These are phyloP conservation scores for Claviceps sp. DNA, from an alignment of 2,329 filamentous ascomycete genomes.

Conservation along the genomic window DNA sequence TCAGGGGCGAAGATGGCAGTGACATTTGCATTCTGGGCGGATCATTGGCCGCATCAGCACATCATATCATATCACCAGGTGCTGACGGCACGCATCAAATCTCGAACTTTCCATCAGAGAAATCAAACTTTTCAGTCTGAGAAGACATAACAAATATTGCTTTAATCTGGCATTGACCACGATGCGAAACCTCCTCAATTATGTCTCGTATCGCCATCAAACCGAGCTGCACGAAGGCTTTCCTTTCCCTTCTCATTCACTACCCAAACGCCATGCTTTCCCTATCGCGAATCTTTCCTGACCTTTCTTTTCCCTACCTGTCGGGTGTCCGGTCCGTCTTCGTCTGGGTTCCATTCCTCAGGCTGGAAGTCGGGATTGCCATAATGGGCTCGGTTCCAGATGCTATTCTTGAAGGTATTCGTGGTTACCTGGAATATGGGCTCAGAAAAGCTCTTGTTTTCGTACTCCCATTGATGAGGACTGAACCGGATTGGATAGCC, in stretches of 20 bases:
- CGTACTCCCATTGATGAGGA: slow-evolving; percentile 31
- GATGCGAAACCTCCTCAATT: too few relatives aligned
- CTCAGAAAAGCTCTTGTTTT: slow-evolving; percentile 30
- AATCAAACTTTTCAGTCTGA: not conserved
- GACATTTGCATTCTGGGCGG: too few relatives aligned
- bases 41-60: not conserved
- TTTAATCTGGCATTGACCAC: too few relatives aligned
- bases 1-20: too few relatives aligned
- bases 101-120: not conserved
- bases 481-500: slow-evolving; percentile 35
- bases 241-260: not conserved
- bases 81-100: not conserved
- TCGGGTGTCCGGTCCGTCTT: slow-evolving; percentile 21
- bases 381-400: slow-evolving; percentile 54
- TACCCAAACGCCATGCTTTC: not conserved
- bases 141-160: too few relatives aligned
- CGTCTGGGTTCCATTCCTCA: slow-evolving; percentile 29
- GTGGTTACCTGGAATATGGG: slow-evolving; percentile 36
- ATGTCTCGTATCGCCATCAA: too few relatives aligned
- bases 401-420: slow-evolving; percentile 50
- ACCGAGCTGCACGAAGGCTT: not conserved
- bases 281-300: slow-evolving; percentile 11
- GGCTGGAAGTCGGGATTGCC: slow-evolving; percentile 44
- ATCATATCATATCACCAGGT: not conserved
- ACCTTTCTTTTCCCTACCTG: slow-evolving; percentile 13